A percentile compares a stretch with the other conserved stretches of the same genome.
phyloP scores from a whole-genome alignment of 2,329 filamentous ascomycete genomes.

The Aspergillus fumigatiaffinis region DNA sequence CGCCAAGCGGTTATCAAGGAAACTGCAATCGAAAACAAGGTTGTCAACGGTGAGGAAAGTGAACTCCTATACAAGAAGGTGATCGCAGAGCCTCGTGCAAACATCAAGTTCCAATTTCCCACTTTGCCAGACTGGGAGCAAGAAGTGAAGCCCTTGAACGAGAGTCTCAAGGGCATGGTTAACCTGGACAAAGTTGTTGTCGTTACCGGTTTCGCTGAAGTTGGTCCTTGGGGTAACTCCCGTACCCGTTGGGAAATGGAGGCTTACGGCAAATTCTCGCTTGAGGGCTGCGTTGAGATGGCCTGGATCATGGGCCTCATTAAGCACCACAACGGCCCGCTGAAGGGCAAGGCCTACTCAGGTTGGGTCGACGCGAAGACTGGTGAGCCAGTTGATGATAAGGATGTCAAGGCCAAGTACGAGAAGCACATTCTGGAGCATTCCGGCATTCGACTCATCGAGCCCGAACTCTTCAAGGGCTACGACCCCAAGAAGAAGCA shows the following conservation, averaged over 20 bases:
- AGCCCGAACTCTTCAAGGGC: conserved; percentile 92
- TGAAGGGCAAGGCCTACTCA: conserved; percentile 95
- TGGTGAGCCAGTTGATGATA: conserved; percentile 93
- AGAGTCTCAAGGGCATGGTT: conserved; percentile 92
- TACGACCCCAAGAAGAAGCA: conserved; percentile 99
- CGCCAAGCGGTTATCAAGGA: conserved; percentile 93
- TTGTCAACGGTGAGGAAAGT: conserved; percentile 89
- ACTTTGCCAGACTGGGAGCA: conserved; percentile 84
- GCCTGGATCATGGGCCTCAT: conserved; percentile 99
- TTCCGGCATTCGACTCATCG: conserved; percentile 93
- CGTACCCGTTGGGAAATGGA: conserved; percentile 99
- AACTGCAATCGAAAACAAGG: conserved; percentile 92
- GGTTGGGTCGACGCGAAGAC: conserved; percentile 95
- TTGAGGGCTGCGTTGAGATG: conserved; percentile 98
- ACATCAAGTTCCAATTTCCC: conserved; percentile 97
- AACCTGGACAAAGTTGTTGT: conserved; percentile 98
- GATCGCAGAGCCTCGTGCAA: conserved; percentile 86
- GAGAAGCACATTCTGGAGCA: conserved; percentile 96
- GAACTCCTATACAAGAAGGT: conserved; percentile 95
- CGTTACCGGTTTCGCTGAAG: conserved; percentile 89
- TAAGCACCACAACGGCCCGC: conserved; percentile 93
- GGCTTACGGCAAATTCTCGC: conserved; percentile 89
- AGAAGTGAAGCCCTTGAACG: conserved; percentile 84
- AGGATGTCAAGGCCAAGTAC: conserved; percentile 95
- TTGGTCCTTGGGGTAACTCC: conserved; percentile 89